Conservation (phyloP, 2,329 filamentous ascomycete genomes). For the Cladophialophora carrionii region DNA sequence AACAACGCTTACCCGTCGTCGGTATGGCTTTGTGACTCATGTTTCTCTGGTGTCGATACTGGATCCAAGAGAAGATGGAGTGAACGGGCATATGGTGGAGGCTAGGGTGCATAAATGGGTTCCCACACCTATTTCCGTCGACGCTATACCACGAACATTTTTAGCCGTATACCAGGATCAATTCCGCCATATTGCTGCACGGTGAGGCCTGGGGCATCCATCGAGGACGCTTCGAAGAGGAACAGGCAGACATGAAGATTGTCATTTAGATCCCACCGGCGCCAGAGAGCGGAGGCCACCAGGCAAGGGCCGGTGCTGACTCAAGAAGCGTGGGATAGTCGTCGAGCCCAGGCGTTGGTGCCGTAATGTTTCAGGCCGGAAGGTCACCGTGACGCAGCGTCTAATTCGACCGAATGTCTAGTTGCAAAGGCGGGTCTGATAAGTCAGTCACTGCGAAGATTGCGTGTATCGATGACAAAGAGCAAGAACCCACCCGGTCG, state of each 20-base stretch:
- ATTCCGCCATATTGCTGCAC: not conserved
- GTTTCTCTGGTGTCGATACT: not conserved
- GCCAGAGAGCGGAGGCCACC: not conserved
- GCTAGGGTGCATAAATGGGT: not conserved
- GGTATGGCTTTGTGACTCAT: not conserved
- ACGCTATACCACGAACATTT: not conserved
- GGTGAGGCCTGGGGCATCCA: not conserved
- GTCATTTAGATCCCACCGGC: not conserved
- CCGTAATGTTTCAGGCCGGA: not conserved
- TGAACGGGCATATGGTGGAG: not conserved
- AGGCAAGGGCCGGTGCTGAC: not conserved
- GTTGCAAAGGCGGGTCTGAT: not conserved
- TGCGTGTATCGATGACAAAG: conserved; percentile 7
- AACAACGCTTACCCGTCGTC: not conserved
- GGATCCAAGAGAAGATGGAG: not conserved
- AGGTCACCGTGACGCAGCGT: not conserved
- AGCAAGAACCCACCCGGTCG: not conserved
- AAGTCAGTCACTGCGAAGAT: not conserved
- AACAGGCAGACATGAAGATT: not conserved
- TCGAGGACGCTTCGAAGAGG: not conserved
- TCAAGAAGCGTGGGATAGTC: not conserved
- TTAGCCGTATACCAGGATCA: not conserved
- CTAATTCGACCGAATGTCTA: not conserved
- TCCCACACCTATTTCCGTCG: not conserved
- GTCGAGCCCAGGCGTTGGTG: not conserved